Evolutionary conservation across 2,329 filamentous ascomycete species (phyloP).

Genomic region (Penicillium sp.): DNA sequence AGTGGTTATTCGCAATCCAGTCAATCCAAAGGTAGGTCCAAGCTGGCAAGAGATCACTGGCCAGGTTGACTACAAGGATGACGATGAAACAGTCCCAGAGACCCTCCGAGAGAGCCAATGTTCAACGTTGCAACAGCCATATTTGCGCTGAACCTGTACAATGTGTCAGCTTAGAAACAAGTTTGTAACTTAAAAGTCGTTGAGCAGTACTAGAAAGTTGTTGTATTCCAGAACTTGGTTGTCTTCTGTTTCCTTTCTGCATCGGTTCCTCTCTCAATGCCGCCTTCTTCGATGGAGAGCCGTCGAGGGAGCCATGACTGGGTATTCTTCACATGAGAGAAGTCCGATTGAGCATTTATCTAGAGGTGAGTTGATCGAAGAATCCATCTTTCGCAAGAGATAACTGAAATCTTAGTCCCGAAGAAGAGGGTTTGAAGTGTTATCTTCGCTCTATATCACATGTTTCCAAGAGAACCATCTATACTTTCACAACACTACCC

Average conservation of each 20-base stretch:
- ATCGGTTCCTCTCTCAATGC: conserved; percentile 27
- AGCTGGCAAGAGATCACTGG: conserved; percentile 32
- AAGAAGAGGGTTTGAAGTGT: neutral
- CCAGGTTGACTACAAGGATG: conserved; percentile 38
- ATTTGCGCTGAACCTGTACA: conserved; percentile 39
- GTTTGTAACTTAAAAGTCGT: neutral
- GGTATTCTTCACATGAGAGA: neutral
- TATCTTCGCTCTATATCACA: neutral
- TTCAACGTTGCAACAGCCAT: conserved; percentile 42
- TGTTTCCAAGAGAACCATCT: neutral
- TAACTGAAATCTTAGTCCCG: neutral
- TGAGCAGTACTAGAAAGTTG: conserved; percentile 18
- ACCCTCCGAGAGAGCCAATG: conserved; percentile 35
- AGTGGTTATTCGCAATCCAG: conserved; percentile 41
- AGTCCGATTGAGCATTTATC: neutral
- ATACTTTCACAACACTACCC: conserved; percentile 4
- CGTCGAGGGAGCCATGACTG: conserved; percentile 18
- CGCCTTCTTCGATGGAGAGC: conserved; percentile 26
- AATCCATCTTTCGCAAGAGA: neutral
- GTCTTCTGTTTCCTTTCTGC: conserved; percentile 26
- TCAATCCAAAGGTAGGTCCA: conserved; percentile 38
- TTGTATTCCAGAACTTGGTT: conserved; percentile 30
- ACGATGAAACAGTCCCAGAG: conserved; percentile 42
- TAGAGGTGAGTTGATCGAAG: neutral
- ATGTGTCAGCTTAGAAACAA: too few species aligned